Conservation (phyloP, 176 grass and related monocot species). For the Dendrocalamus sinicus region DNA sequence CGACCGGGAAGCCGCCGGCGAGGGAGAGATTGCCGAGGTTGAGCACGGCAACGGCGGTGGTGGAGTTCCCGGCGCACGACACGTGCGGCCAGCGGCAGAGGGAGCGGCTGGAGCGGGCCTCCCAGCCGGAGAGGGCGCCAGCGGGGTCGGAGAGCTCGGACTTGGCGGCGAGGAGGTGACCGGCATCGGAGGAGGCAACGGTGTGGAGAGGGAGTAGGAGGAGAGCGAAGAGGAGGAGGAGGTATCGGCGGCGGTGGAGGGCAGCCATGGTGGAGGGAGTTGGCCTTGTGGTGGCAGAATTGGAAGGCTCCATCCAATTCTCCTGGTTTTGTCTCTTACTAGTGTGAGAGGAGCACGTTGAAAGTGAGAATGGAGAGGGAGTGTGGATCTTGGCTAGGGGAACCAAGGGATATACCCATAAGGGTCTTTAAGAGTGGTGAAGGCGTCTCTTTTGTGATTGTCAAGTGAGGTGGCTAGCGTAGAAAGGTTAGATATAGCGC, state of each 20-base stretch:
- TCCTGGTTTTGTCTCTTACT: slow-evolving; percentile 28
- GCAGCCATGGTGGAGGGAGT: slow-evolving; percentile 48
- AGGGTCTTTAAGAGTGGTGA: rapidly evolving
- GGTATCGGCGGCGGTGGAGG: slow-evolving; percentile 9
- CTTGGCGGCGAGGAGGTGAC: slow-evolving; percentile 53
- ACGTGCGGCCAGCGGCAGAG: slow-evolving; percentile 79
- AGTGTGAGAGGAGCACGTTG: background rate
- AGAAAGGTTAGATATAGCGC: rapidly evolving
- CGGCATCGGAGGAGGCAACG: slow-evolving; percentile 48
- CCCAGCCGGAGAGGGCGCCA: slow-evolving; percentile 58
- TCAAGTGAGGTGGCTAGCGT: rapidly evolving
- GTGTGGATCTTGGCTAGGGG: background rate
- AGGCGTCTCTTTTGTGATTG: background rate
- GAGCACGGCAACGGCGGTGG: slow-evolving; percentile 42
- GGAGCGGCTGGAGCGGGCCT: background rate
- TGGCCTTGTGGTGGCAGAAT: slow-evolving; percentile 26
- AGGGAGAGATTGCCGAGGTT: slow-evolving; percentile 49
- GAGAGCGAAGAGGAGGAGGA: slow-evolving; percentile 6
- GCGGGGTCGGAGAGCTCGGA: slow-evolving; percentile 48
- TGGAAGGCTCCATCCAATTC: slow-evolving; percentile 4
- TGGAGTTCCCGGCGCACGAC: slow-evolving; percentile 35
- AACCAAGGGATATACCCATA: background rate
- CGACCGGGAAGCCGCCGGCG: slow-evolving; percentile 53
- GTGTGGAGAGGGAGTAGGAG: slow-evolving; percentile 13
- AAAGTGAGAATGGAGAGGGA: slow-evolving; percentile 11